Evolutionary conservation across 2,329 filamentous ascomycete genomes (phyloP), one percentile per base, ranked within the genome.

Genomic region (Blastomyces parvus): DNA sequence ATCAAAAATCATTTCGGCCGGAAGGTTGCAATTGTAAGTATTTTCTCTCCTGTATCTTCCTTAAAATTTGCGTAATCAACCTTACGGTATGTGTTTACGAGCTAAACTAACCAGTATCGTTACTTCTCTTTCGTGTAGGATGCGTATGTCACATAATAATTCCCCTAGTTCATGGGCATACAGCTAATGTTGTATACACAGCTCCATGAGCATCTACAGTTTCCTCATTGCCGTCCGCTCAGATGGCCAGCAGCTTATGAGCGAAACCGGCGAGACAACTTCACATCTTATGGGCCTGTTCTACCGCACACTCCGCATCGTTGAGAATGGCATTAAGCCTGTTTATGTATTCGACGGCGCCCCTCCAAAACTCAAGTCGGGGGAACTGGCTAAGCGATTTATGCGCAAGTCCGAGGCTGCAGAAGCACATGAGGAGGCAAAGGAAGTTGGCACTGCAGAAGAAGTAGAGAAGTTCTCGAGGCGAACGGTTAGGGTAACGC

Each of bases 231-330:
- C 94, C 59, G 94, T 99, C 62, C 91, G 94, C 70, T 97, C 92
- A 71, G 91, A 96, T 70, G 94, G 94, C 70, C 91, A 99, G 76
- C 91, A 97, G 78, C 87, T 99, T 70, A 97, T 88, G 84, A 95
- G 88, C 77, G 94, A 99, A 72, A 88, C 87, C 61, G 94, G 94
- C 72, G 91, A 97, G 77, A 99, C 94, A 1, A 99, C 94, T 0
- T 99, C 94, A 22, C 94, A 99, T 76, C 81, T 99, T 19, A 97
- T 99, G 92, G 94, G 94, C 73, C 93, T 99, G 87, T 99, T 99
- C 81, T 99, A 99, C 82, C 92, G 94, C 70, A 99, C 94, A 2
- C 83, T 99, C 7, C 91, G 94, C 70, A 97, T 99, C 80, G 90
- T 97, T 72, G 94, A 99, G 78, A 97, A 97, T 71, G 94, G 94